Evolutionary conservation across 148 eudicot genomes (phyloP).

Genomic region (Rhododendron williamsianum): DNA sequence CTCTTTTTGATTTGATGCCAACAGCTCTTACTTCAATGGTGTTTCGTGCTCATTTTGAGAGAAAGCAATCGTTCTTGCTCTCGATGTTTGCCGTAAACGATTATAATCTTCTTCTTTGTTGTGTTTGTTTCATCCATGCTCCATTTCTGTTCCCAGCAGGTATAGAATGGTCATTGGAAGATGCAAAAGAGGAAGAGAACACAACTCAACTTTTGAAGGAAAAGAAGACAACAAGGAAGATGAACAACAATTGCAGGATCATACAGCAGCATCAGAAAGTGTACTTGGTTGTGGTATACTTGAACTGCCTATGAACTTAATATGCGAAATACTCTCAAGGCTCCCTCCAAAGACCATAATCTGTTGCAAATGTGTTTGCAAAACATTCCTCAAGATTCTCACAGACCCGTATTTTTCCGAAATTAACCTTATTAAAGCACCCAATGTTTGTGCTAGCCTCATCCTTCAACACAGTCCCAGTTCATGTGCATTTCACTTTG

Average conservation of each 20-base stretch:
- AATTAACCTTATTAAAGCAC: conserved; percentile 20
- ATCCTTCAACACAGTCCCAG: conserved; percentile 9
- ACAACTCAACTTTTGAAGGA: background rate
- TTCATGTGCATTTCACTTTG: background rate
- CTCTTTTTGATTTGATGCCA: background rate
- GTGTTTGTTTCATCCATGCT: background rate
- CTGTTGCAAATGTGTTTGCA: conserved; percentile 28
- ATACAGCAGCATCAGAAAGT: background rate
- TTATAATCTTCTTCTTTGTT: background rate
- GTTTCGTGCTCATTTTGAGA: background rate
- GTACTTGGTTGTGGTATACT: conserved; percentile 11
- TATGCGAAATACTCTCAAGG: conserved; percentile 25
- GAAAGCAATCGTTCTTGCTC: background rate
- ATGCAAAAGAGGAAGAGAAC: background rate
- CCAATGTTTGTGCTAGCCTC: conserved; percentile 13
- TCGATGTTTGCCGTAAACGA: background rate
- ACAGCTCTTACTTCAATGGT: background rate
- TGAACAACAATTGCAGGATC: background rate
- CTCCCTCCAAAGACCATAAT: conserved; percentile 24
- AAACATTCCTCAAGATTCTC: conserved; percentile 21
- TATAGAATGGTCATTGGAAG: background rate
- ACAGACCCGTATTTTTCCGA: conserved; percentile 27
- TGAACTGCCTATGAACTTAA: conserved; percentile 17
- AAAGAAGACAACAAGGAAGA: background rate
- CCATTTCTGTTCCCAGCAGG: background rate